Percentiles rank a stretch among this genome's conserved stretches.
Evolutionary conservation across 2,329 filamentous ascomycete genomes (phyloP).

Genomic region (Pseudodiploospora longispora): DNA sequence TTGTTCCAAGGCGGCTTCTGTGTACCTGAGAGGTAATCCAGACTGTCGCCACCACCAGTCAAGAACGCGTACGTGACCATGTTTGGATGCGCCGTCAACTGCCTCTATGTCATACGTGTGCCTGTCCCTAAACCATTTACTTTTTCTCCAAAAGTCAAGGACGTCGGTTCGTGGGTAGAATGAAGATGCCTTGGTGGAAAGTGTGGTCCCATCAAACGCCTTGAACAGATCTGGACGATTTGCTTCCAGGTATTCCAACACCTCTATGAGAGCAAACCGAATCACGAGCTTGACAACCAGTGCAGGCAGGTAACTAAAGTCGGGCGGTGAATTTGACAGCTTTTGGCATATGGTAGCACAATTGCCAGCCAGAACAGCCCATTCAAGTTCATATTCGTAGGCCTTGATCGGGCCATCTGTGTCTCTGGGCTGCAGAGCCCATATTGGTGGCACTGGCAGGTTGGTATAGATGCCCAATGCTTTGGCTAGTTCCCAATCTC

Average conservation of each 20-base stretch:
- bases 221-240: constrained; percentile 69
- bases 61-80: constrained; percentile 75
- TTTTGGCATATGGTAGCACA: constrained; percentile 65
- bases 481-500: constrained; percentile 85
- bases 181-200: constrained; percentile 81
- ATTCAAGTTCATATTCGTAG: constrained; percentile 74
- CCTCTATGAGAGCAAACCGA: constrained; percentile 75
- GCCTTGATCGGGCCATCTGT: constrained; percentile 59
- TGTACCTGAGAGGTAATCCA: constrained; percentile 73
- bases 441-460: constrained; percentile 62
- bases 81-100: constrained; percentile 77
- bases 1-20: constrained; percentile 78
- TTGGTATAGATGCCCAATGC: constrained; percentile 75
- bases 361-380: constrained; percentile 68
- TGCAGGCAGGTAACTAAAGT: constrained; percentile 64
- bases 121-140: constrained; percentile 72
- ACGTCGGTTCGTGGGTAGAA: constrained; percentile 80
- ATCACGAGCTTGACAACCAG: constrained; percentile 83
- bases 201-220: constrained; percentile 74
- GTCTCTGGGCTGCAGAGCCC: constrained; percentile 52
- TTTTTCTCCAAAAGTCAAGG: constrained; percentile 84
- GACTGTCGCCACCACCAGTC: constrained; percentile 85
- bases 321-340: constrained; percentile 61
- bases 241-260: constrained; percentile 60
- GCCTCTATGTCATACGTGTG: constrained; percentile 74